Conservation (phyloP, 345 rosid genomes). For the Syzygium aromaticum region DNA sequence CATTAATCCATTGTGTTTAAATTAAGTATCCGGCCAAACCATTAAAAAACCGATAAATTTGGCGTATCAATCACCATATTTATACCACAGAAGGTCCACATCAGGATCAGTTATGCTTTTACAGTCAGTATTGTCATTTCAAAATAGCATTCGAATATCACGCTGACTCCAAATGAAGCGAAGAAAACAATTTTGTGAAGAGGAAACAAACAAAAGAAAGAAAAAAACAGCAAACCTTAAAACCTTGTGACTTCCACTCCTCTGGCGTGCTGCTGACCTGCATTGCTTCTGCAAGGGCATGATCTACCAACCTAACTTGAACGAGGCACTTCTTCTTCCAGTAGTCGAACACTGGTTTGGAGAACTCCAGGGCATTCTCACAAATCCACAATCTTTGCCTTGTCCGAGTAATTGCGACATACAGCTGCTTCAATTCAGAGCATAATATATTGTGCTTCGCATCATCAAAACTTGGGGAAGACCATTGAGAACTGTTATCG, state of each 20-base stretch:
- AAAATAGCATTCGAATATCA: not conserved
- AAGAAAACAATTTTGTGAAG: not conserved
- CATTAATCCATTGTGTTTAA: not conserved
- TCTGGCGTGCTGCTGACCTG: constrained; percentile 34
- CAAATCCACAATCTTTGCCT: constrained; percentile 48
- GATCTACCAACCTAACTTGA: constrained; percentile 23
- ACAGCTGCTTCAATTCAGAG: constrained; percentile 27
- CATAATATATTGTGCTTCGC: constrained; percentile 32
- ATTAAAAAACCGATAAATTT: not conserved
- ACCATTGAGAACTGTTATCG: not conserved
- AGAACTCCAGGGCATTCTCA: constrained; percentile 26
- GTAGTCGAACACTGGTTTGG: constrained; percentile 19
- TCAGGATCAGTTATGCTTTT: not conserved
- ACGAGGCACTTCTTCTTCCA: constrained; percentile 20
- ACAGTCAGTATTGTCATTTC: not conserved
- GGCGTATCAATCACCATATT: not conserved
- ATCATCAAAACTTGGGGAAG: constrained; percentile 18
- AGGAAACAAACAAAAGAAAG: not conserved
- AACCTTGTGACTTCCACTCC: constrained; percentile 34
- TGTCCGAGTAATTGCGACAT: constrained; percentile 40
- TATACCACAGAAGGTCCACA: not conserved
- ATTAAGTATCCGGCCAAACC: not conserved
- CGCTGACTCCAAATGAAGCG: not conserved
- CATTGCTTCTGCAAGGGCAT: constrained; percentile 26
- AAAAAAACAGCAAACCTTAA: constrained; percentile 13